Evolutionary conservation across 441 rosid genomes (phyloP).

Genomic region (Mallotus repandus): DNA sequence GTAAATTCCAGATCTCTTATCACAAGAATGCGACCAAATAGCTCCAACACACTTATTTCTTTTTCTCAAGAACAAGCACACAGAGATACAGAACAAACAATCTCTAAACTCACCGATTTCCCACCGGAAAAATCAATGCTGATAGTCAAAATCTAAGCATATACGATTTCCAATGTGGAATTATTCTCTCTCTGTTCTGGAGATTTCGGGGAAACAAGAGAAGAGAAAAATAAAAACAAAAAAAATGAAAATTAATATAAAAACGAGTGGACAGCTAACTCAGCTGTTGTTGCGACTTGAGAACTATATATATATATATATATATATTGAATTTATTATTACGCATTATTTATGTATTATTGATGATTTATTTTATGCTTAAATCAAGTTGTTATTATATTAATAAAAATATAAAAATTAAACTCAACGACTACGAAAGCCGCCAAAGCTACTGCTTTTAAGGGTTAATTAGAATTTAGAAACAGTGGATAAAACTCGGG

Average conservation of each 20-base stretch:
- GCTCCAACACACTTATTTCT: background rate
- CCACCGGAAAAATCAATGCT: conserved; percentile 30
- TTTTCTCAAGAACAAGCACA: conserved; percentile 15
- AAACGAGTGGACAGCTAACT: conserved; percentile 79
- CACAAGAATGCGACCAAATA: conserved; percentile 19
- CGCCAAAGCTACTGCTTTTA: conserved; percentile 37
- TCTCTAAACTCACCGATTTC: background rate
- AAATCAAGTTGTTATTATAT: background rate
- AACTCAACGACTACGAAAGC: conserved; percentile 22
- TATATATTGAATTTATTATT: background rate
- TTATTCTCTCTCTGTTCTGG: conserved; percentile 34
- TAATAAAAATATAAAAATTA: too few species aligned
- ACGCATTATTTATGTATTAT: conserved; percentile 11
- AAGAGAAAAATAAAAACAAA: conserved; percentile 10
- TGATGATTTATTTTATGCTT: conserved; percentile 1
- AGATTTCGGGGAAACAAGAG: conserved; percentile 42
- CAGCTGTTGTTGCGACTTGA: conserved; percentile 38
- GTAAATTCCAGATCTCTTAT: conserved; percentile 30
- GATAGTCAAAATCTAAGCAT: conserved; percentile 28
- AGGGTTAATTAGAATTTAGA: conserved; percentile 21
- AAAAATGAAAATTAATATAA: conserved; percentile 23
- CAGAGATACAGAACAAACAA: background rate
- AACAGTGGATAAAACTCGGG: background rate
- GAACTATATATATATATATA: conserved; percentile 14
- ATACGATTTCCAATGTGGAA: conserved; percentile 22